phyloP scores from a whole-genome alignment of 331 rosid species.

The Malus hybrid region DNA sequence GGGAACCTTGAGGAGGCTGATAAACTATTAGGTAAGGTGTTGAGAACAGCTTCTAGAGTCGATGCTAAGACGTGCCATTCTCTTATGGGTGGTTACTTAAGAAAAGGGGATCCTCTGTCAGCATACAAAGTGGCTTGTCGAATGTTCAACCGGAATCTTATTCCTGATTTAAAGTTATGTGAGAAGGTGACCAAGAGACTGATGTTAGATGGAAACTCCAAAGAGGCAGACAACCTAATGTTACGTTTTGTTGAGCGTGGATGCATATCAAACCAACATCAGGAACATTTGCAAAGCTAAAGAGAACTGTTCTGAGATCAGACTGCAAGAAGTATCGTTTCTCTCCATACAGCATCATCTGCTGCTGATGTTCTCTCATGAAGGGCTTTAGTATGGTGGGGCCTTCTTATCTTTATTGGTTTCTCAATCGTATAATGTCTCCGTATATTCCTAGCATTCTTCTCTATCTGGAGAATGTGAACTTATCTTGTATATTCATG shows the following conservation, averaged over 20 bases:
- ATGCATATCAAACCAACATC: conserved; percentile 24
- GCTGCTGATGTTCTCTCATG: not conserved
- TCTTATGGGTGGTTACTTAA: conserved; percentile 62
- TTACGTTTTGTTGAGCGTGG: conserved; percentile 75
- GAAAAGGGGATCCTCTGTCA: conserved; percentile 52
- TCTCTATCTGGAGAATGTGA: not conserved
- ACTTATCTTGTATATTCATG: not conserved
- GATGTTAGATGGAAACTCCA: conserved; percentile 45
- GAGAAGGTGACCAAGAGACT: conserved; percentile 61
- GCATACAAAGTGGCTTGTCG: conserved; percentile 78
- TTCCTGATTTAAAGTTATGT: conserved; percentile 80
- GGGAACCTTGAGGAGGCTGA: conserved; percentile 78
- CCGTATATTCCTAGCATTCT: not conserved
- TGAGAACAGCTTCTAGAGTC: conserved; percentile 79
- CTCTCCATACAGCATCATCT: not conserved
- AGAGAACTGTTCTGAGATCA: conserved; percentile 3
- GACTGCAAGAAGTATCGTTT: not conserved
- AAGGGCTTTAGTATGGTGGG: not conserved
- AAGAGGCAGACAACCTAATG: conserved; percentile 81
- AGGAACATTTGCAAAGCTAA: conserved; percentile 22
- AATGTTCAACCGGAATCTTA: conserved; percentile 76
- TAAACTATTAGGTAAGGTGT: conserved; percentile 61
- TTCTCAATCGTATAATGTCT: not conserved
- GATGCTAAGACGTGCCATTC: conserved; percentile 82
- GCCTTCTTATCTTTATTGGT: not conserved